Percentiles rank a stretch among this genome's conserved stretches.
Evolutionary conservation across 305 asterid species (phyloP).

Genomic region (Fraxinus dipetala): DNA sequence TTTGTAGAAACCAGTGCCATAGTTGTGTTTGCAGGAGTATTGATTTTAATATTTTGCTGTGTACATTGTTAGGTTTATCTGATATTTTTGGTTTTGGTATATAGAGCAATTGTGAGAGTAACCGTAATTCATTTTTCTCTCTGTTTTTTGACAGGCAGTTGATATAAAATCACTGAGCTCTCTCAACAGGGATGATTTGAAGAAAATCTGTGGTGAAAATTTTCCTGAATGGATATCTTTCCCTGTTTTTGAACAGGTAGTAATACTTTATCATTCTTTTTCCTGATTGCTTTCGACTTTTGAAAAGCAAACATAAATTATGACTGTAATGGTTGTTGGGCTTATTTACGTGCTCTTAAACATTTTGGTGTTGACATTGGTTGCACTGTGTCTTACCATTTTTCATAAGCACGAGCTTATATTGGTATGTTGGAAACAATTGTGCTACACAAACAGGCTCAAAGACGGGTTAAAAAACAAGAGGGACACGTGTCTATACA

Average conservation of each 20-base stretch:
- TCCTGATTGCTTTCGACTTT: slow-evolving; percentile 10
- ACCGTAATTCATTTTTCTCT: not conserved
- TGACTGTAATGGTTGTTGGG: not conserved
- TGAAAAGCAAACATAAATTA: slow-evolving; percentile 12
- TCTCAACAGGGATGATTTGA: slow-evolving; percentile 83
- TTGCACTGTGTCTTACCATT: not conserved
- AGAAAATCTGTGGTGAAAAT: slow-evolving; percentile 87
- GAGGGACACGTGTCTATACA: not conserved
- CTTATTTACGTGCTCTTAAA: not conserved
- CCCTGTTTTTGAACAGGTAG: slow-evolving; percentile 91
- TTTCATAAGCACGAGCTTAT: not conserved
- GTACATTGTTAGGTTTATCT: not conserved
- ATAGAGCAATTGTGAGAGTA: not conserved
- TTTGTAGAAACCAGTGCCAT: not conserved
- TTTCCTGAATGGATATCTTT: slow-evolving; percentile 96
- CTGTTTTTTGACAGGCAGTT: slow-evolving; percentile 64
- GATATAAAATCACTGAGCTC: slow-evolving; percentile 76
- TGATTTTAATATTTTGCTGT: slow-evolving; percentile 4
- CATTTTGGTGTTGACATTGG: not conserved
- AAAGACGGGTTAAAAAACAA: too few relatives aligned
- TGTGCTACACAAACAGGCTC: not conserved
- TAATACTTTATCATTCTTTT: not conserved
- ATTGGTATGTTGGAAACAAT: not conserved
- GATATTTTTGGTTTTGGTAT: not conserved
- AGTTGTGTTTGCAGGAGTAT: not conserved